Evolutionary conservation across 441 rosid genomes (phyloP).

Genomic region (Gossypium trilobum): DNA sequence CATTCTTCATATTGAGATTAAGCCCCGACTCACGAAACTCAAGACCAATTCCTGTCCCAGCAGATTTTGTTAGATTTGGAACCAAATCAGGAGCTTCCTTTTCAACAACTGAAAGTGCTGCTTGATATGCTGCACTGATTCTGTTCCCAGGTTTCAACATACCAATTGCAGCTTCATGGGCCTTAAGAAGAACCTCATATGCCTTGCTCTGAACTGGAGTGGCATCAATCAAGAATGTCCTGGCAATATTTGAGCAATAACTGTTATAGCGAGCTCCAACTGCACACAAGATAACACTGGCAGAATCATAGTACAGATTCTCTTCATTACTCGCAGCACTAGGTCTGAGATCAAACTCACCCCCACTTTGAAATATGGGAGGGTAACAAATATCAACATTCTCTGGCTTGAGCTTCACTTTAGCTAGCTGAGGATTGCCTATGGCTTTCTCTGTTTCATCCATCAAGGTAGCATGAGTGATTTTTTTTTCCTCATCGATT

Average conservation of each 20-base stretch:
- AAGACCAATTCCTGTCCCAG: slow-evolving; percentile 68
- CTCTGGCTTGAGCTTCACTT: slow-evolving; percentile 66
- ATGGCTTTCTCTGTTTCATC: slow-evolving; percentile 57
- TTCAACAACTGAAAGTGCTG: slow-evolving; percentile 45
- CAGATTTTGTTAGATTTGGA: slow-evolving; percentile 48
- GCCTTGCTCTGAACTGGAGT: slow-evolving; percentile 46
- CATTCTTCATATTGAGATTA: slow-evolving; percentile 49
- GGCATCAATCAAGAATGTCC: slow-evolving; percentile 57
- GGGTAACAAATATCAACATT: slow-evolving; percentile 68
- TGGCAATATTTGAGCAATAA: slow-evolving; percentile 62
- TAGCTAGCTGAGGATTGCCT: slow-evolving; percentile 59
- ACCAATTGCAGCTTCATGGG: slow-evolving; percentile 51
- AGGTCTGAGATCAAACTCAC: slow-evolving; percentile 55
- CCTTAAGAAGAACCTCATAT: slow-evolving; percentile 51
- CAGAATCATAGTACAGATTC: slow-evolving; percentile 47
- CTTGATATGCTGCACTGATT: slow-evolving; percentile 40
- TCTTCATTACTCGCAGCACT: slow-evolving; percentile 62
- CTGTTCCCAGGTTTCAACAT: slow-evolving; percentile 46
- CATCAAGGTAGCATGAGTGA: slow-evolving; percentile 53
- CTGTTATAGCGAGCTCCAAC: slow-evolving; percentile 55
- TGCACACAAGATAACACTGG: slow-evolving; percentile 54
- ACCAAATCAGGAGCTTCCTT: slow-evolving; percentile 48
- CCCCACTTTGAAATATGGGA: slow-evolving; percentile 71
- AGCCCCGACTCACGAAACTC: slow-evolving; percentile 64
- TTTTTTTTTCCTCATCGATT: slow-evolving; percentile 58